Conservation (phyloP, 805 yeast genomes). For the Kluyveromyces siamensis region DNA sequence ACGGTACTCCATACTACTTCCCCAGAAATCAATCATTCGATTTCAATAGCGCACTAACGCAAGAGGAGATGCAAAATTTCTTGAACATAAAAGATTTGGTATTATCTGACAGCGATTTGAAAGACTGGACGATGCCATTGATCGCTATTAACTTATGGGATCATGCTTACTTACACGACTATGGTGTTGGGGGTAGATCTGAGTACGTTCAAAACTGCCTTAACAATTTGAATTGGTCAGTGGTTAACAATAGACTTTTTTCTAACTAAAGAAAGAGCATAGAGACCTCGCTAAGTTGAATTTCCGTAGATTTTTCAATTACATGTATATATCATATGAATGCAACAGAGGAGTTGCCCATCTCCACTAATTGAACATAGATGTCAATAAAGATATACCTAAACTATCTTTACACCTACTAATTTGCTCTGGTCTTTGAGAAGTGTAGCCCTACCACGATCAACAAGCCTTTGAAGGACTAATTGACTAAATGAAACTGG, state of each 20-base stretch:
- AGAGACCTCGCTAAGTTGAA: background rate
- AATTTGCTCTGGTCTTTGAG: slow-evolving; percentile 59
- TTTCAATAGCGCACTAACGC: slow-evolving; percentile 60
- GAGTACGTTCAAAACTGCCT: slow-evolving; percentile 67
- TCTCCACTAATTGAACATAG: background rate
- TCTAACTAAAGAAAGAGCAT: slow-evolving; percentile 6
- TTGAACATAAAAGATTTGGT: slow-evolving; percentile 36
- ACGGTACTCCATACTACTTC: slow-evolving; percentile 69
- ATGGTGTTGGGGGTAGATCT: slow-evolving; percentile 66
- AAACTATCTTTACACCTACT: slow-evolving; percentile 71
- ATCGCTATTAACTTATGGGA: slow-evolving; percentile 83
- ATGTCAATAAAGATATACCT: slow-evolving; percentile 5
- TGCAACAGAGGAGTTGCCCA: background rate
- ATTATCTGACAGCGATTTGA: slow-evolving; percentile 25
- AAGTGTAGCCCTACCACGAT: slow-evolving; percentile 64
- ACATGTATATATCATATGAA: slow-evolving; percentile 4
- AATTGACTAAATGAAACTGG: slow-evolving; percentile 46
- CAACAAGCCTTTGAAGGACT: slow-evolving; percentile 50
- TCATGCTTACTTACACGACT: slow-evolving; percentile 76
- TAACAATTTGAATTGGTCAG: slow-evolving; percentile 78
- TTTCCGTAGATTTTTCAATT: slow-evolving; percentile 5
- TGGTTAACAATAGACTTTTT: slow-evolving; percentile 40
- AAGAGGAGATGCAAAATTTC: slow-evolving; percentile 42
- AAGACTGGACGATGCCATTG: slow-evolving; percentile 54
- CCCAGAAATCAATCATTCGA: slow-evolving; percentile 66